Evolutionary conservation across 768 basidiomycete genomes (phyloP).

Genomic region (Neoboletus subvelutipes): DNA sequence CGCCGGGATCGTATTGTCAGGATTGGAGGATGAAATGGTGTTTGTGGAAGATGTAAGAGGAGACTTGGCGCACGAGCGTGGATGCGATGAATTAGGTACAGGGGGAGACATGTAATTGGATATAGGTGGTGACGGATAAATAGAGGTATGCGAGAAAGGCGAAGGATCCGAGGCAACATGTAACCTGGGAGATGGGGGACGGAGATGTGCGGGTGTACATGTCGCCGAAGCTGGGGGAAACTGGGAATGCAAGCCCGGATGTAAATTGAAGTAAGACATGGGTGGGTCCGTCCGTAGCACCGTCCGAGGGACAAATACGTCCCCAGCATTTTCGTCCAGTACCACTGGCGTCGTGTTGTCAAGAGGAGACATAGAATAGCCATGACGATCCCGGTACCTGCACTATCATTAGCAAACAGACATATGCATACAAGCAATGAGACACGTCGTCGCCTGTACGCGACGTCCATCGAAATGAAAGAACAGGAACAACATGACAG

Average conservation of each 20-base stretch:
- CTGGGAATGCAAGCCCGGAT: constrained; percentile 2
- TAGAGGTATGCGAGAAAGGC: constrained; percentile 19
- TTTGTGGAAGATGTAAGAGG: constrained; percentile 37
- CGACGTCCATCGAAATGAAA: constrained; percentile 8
- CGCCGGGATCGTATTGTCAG: constrained; percentile 54
- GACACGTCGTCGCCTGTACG: constrained; percentile 15
- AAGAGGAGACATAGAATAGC: constrained; percentile 30
- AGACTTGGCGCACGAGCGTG: constrained; percentile 21
- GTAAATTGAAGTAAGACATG: constrained; percentile 10
- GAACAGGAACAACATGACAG: neutral
- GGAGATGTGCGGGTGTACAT: constrained; percentile 28
- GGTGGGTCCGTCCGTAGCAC: constrained; percentile 20
- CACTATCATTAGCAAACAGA: constrained; percentile 17
- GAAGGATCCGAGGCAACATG: constrained; percentile 24
- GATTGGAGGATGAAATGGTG: constrained; percentile 42
- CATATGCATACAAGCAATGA: constrained; percentile 10
- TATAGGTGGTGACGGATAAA: constrained; percentile 28
- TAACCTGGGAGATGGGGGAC: constrained; percentile 30
- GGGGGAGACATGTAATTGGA: constrained; percentile 22
- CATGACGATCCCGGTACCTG: constrained; percentile 30
- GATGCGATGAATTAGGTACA: constrained; percentile 22
- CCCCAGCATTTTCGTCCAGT: constrained; percentile 29
- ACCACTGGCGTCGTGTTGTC: constrained; percentile 36
- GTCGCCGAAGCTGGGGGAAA: constrained; percentile 5
- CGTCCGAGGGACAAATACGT: constrained; percentile 23